Evolutionary conservation across 345 rosid species (phyloP), one percentile per base, ranked within the genome.

Genomic region (Aethionema arabicum): DNA sequence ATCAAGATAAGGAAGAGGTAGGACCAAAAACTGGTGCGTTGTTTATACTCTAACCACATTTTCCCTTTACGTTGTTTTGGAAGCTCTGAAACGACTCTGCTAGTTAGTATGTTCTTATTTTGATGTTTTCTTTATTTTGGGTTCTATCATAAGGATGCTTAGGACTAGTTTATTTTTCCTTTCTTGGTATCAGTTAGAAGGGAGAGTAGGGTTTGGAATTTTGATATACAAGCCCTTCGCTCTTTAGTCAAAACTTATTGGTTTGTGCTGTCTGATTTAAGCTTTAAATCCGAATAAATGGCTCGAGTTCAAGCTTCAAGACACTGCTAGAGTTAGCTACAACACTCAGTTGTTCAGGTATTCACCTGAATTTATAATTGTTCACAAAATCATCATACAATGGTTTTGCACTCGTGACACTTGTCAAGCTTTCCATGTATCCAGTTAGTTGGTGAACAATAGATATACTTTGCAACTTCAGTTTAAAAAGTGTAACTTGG

Each of bases 271-370:
- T 52, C 3, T 50, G 41, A 46, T 74, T 72, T 67, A 79, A 86
- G 96, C 98, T 69, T 84, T 91, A 52, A 86, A 83, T 60, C 85
- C 98, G 8, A 82, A 91, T 68, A 86, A 88, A 66, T 91, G 98
- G 98, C 79, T 79, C 79, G 96, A 79, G 77, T 91, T 91, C 68
- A 91, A 86, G 79, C 80, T 91, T 61, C 95, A 85, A 76, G 98
- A 91, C 68, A 85, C 95, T 45, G 98, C 92, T 29, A 82, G 86
- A 61, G 98, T 91, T 73, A 91, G 91, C 80, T 96, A 91, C 68
- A 86, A 91, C 75, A 65, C 85, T 55, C 92, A 91, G 45, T 70
- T 91, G 69, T 91, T 78, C 82, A 91, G 96, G 98, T 88, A 42
- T 61, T 46, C 61, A n/a, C 47, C 61, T 56, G 29, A 45, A 52